phyloP scores from a whole-genome alignment of 2,329 filamentous ascomycete genomes.

The Aspergillus sp. region DNA sequence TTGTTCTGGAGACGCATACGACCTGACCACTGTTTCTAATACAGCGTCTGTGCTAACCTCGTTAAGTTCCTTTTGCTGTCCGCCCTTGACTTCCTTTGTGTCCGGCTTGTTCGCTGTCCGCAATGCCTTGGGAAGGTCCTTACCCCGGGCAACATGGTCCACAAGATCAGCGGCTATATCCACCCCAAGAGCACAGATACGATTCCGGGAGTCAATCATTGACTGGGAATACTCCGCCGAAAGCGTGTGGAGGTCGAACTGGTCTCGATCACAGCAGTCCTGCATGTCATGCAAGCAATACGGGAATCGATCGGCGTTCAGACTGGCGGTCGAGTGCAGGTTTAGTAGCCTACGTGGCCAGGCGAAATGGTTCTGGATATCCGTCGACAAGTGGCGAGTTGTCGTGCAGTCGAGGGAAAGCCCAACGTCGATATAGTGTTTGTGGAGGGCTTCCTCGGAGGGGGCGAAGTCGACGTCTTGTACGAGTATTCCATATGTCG shows the following conservation, averaged over 20 bases:
- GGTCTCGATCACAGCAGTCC: background rate
- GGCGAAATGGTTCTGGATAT: slow-evolving; percentile 2
- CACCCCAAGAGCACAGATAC: background rate
- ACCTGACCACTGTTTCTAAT: slow-evolving; percentile 3
- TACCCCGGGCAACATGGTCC: slow-evolving; percentile 2
- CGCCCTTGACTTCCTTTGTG: background rate
- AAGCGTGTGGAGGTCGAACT: background rate
- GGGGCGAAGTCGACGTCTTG: slow-evolving; percentile 1
- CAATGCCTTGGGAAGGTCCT: background rate
- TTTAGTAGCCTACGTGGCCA: slow-evolving; percentile 1
- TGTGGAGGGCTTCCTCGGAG: background rate
- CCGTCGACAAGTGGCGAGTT: slow-evolving; percentile 1
- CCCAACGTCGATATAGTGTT: slow-evolving; percentile 6
- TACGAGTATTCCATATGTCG: slow-evolving; percentile 3
- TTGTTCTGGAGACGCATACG: slow-evolving; percentile 1
- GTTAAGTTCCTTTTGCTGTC: background rate
- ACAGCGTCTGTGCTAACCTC: background rate
- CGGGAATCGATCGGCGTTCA: background rate
- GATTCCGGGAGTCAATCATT: background rate
- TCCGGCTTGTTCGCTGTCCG: background rate
- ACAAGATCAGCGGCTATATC: background rate
- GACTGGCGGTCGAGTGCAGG: background rate
- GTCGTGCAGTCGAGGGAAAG: slow-evolving; percentile 2
- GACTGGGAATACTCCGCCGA: background rate
- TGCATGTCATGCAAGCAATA: background rate